phyloP scores from a whole-genome alignment of 2,329 filamentous ascomycete species.

The Aspergillus sp. region DNA sequence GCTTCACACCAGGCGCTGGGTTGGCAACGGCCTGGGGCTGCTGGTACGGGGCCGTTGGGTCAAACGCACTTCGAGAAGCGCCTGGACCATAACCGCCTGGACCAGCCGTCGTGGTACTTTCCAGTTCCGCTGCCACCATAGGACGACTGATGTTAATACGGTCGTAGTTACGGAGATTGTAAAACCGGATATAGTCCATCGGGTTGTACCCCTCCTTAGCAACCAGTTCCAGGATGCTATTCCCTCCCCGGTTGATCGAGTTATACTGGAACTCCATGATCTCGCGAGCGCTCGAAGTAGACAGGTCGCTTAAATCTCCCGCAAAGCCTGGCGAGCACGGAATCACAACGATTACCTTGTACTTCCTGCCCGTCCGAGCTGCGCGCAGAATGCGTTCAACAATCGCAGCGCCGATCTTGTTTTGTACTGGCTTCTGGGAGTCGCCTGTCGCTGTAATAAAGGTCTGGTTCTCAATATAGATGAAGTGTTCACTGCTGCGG shows the following conservation, averaged over 20 bases:
- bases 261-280: slow-evolving; percentile 99
- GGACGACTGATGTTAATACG: slow-evolving; percentile 56
- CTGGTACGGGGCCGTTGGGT: slow-evolving; percentile 46
- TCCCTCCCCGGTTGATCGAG: slow-evolving; percentile 82
- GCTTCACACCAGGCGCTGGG: slow-evolving; percentile 41
- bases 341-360: slow-evolving; percentile 81
- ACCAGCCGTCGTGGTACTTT: slow-evolving; percentile 39
- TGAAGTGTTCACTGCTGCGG: slow-evolving; percentile 75
- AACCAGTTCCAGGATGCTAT: slow-evolving; percentile 82
- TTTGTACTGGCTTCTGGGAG: slow-evolving; percentile 74
- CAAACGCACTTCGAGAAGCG: slow-evolving; percentile 25
- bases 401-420: slow-evolving; percentile 83
- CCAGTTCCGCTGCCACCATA: slow-evolving; percentile 31
- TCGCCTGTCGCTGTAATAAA: slow-evolving; percentile 93
- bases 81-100: slow-evolving; percentile 37
- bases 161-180: slow-evolving; percentile 90
- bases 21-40: slow-evolving; percentile 65
- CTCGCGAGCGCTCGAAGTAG: slow-evolving; percentile 74
- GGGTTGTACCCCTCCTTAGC: slow-evolving; percentile 70
- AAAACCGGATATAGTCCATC: slow-evolving; percentile 76
- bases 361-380: slow-evolving; percentile 73
- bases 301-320: slow-evolving; percentile 76
- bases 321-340: slow-evolving; percentile 90
- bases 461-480: slow-evolving; percentile 99
- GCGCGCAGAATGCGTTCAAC: slow-evolving; percentile 82